Conservation (phyloP, 305 asterid genomes). For the Coffea humblotiana region DNA sequence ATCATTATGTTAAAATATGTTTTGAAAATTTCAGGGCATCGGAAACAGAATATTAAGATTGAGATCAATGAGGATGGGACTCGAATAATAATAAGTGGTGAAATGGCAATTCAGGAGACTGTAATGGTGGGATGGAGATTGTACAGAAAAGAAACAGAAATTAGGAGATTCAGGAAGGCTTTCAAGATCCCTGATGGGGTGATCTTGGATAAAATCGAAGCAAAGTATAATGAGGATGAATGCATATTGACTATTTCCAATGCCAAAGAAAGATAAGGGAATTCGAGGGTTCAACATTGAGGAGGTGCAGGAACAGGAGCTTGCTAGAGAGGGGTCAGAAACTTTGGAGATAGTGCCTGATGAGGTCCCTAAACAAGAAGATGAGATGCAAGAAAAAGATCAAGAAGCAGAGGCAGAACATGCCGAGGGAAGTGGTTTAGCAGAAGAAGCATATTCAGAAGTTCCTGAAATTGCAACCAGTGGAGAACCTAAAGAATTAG, state of each 20-base stretch:
- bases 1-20: not conserved
- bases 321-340: conserved; percentile 33
- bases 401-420: conserved; percentile 8
- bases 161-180: conserved; percentile 55
- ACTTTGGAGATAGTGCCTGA: conserved; percentile 39
- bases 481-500: too few species aligned
- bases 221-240: conserved; percentile 56
- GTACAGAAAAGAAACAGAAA: conserved; percentile 48
- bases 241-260: conserved; percentile 53
- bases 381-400: conserved; percentile 8
- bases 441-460: conserved; percentile 7
- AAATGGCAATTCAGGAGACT: conserved; percentile 56
- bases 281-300: conserved; percentile 48
- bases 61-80: conserved; percentile 76
- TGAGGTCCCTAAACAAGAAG: conserved; percentile 18
- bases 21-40: conserved; percentile 45
- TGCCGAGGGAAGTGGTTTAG: conserved; percentile 9
- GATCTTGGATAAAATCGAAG: conserved; percentile 62
- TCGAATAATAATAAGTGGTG: conserved; percentile 49
- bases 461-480: not conserved
- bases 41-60: conserved; percentile 49
- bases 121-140: conserved; percentile 57
- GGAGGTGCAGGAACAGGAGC: conserved; percentile 50
- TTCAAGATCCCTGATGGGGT: conserved; percentile 74
- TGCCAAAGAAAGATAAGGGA: conserved; percentile 72